Conservation (phyloP, 2,329 filamentous ascomycete species). For the Aspergillus flavus region DNA sequence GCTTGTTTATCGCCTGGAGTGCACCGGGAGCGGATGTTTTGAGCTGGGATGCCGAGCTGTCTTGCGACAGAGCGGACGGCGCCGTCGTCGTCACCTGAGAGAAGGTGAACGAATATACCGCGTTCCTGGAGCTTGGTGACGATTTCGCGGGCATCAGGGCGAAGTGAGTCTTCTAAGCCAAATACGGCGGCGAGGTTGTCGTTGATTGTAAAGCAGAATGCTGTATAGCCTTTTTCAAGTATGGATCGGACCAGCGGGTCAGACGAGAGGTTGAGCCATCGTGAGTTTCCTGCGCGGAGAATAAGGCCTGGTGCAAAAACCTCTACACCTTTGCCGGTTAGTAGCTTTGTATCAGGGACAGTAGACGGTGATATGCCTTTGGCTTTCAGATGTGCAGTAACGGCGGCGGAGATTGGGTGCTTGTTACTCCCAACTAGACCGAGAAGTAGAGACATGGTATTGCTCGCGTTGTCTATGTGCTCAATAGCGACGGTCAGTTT, state of each 20-base stretch:
- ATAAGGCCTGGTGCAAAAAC: conserved; percentile 13
- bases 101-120: conserved; percentile 55
- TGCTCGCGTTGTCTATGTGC: conserved; percentile 9
- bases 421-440: conserved; percentile 48
- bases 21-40: conserved; percentile 49
- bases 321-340: conserved; percentile 37
- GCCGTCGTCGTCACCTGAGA: conserved; percentile 58
- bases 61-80: conserved; percentile 54
- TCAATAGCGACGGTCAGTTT: conserved; percentile 45
- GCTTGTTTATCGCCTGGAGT: conserved; percentile 58
- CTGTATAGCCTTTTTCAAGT: conserved; percentile 48
- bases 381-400: conserved; percentile 46
- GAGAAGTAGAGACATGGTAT: conserved; percentile 33
- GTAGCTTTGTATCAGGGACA: conserved; percentile 25
- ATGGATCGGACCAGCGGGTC: conserved; percentile 35
- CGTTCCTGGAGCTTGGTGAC: conserved; percentile 54
- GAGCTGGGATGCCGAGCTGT: conserved; percentile 41
- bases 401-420: conserved; percentile 57
- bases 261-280: conserved; percentile 40
- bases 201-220: conserved; percentile 61
- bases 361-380: conserved; percentile 13
- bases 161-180: conserved; percentile 52
- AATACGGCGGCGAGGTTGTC: conserved; percentile 49
- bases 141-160: conserved; percentile 54
- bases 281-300: conserved; percentile 33